Evolutionary conservation across 345 rosid genomes (phyloP), one percentile per base, ranked within the genome.

Genomic region (Cardiospermum halicacabum): DNA sequence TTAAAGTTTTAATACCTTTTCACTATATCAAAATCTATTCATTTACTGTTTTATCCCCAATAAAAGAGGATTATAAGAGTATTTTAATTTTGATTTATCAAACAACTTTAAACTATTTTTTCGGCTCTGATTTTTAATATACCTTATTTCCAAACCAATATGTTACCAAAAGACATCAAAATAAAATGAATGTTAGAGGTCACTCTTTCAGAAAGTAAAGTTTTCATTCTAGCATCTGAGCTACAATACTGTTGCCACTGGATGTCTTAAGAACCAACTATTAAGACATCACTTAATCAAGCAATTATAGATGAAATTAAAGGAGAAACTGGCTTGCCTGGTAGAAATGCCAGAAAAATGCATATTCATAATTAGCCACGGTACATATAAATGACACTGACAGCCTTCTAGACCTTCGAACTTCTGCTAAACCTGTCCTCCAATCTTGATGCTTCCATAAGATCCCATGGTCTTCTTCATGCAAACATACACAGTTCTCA

Each of bases 371-470:
- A 68, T 88, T 88, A 16, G 95, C 95, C 49, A 88, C 85, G 1
- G 91, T 88, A 59, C 95, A 88, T 49, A 83, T 53, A 64, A 82
- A 85, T 22, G 91, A 88, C 53, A 85, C 87, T 0, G 86, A 69
- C 13, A 88, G 78, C 72, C 84, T 76, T 69, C 91, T 85, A 32
- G 91, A 88, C 62, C 91, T 62, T n/a, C 91, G 78, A 57, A 83
- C 95, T 82, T 88, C 91, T 50, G 89, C 87, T 62, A 88, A 81
- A 31, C 89, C 95, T 2, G 91, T 85, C 75, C 95, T 85, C 91
- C 91, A 88, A 62, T 88, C 95, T 74, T 88, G 95, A 75, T 88
- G 95, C 79, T 88, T 88, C 95, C 95, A 85, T 39, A 88, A 65
- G 57, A 85, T 85, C 18, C 89, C 89, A 60, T 81, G 84, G 74